Base-by-base conservation (phyloP, 2,329 filamentous ascomycete species). In the Talaromyces sp. region DNA sequence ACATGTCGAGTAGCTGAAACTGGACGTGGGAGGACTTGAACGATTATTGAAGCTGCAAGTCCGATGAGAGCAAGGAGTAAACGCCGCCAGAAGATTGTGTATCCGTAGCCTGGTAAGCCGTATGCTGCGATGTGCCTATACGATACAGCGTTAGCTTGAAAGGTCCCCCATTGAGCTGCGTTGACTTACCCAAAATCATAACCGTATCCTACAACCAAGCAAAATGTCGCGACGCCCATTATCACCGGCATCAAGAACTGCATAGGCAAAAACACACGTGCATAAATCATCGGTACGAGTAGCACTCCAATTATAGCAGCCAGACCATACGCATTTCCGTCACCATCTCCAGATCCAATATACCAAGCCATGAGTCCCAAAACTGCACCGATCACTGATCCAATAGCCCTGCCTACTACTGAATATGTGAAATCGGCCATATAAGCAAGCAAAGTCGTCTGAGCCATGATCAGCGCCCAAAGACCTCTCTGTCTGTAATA, bases 401-500 rank as follows among this genome's bases (percentile, higher is more conserved):
- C 80, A 1, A 74, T 53, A 0, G 66, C 63, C 21, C 80, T 71
- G 0, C 72, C 67, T 0, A 80, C 43, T 5, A 81, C 61, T 0
- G 77, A 78, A 51, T 78, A 77, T 0, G 73, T 75, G 40, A 82
- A 81, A 54, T 82, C 80, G 0, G 78, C 75, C 70, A 80, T 75
- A 62, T 81, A 82, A 9, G 78, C 69, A 1, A 81, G 69, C 2
- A 82, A 61, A 1, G 71, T 73, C 0, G 77, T 78, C 62, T 82
- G 80, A 0, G 73, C 79, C 66, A 78, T 82, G 41, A 82, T 80
- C 8, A 81, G 65, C 0, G 70, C 78, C 80, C 80, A 82, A 0
- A 82, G 68, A 0, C 80, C 79, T 63, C 80, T 81, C 57, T 81
- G 74, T 2, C 78, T 73, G 52, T 80, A 81, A 61, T 75, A 81